A percentile compares a stretch with the other conserved stretches of the same genome.
These are phyloP conservation scores for Turnera subulata DNA, from an alignment of 345 rosid species.

Conservation along the genomic window DNA sequence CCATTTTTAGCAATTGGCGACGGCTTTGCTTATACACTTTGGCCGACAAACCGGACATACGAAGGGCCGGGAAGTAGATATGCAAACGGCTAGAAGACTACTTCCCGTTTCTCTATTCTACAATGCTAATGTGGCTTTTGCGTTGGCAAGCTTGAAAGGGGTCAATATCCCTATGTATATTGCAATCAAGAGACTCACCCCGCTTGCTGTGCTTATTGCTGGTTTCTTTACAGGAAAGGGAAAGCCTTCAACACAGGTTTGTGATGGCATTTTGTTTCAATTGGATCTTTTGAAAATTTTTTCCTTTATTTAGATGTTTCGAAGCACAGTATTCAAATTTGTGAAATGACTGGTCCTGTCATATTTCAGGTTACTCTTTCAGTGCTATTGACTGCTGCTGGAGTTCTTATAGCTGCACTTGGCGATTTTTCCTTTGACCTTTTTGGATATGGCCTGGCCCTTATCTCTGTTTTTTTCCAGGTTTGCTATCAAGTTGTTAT, in stretches of 20 bases:
- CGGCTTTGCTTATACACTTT: slow-evolving; percentile 73
- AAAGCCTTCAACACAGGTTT: slow-evolving; percentile 75
- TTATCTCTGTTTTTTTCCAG: slow-evolving; percentile 93
- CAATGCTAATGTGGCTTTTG: slow-evolving; percentile 96
- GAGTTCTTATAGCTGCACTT: slow-evolving; percentile 81
- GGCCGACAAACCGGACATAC: slow-evolving; percentile 68
- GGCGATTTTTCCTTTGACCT: slow-evolving; percentile 96
- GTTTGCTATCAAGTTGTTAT: slow-evolving; percentile 18
- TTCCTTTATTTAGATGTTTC: too few relatives aligned
- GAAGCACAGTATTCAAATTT: too few relatives aligned
- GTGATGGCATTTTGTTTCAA: too few relatives aligned
- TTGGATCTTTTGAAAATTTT: too few relatives aligned
- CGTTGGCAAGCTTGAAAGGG: slow-evolving; percentile 97
- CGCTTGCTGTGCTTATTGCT: slow-evolving; percentile 77
- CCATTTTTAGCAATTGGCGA: slow-evolving; percentile 70
- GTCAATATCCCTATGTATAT: slow-evolving; percentile 98
- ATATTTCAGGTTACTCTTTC: slow-evolving; percentile 75
- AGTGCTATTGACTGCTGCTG: slow-evolving; percentile 76
- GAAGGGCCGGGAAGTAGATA: slow-evolving; percentile 52
- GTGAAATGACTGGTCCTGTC: slow-evolving; percentile 1
- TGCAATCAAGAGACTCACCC: slow-evolving; percentile 94
- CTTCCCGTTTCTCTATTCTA: slow-evolving; percentile 82
- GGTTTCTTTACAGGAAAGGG: slow-evolving; percentile 72
- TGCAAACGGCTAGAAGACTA: slow-evolving; percentile 66
- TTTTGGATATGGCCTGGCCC: slow-evolving; percentile 84